Percentiles rank a stretch among this genome's conserved stretches.
Evolutionary conservation across 768 basidiomycete genomes (phyloP).

Genomic region (Myochromella boudieri): DNA sequence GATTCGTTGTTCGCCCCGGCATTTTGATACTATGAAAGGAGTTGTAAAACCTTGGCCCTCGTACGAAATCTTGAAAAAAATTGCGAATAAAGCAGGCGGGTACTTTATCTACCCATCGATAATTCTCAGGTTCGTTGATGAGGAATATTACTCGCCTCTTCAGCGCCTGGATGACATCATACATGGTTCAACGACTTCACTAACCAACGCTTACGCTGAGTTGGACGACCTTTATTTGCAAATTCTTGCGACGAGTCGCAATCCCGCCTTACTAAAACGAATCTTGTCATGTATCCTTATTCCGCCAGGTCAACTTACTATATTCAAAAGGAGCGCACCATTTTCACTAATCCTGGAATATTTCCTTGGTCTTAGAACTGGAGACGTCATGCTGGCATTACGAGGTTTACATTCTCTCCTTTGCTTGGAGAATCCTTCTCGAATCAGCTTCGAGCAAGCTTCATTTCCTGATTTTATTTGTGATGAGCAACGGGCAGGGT

Average conservation of each 20-base stretch:
- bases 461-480: not conserved
- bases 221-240: not conserved
- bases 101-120: too few relatives aligned
- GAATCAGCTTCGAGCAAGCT: not conserved
- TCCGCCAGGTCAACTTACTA: too few relatives aligned
- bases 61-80: not conserved
- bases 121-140: not conserved
- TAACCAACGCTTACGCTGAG: not conserved
- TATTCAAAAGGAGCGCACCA: not conserved
- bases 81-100: not conserved
- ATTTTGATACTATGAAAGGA: not conserved
- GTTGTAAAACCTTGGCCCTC: not conserved
- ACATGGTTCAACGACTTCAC: not conserved
- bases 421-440: not conserved
- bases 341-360: not conserved
- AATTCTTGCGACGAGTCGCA: not conserved
- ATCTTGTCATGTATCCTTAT: conserved; percentile 2
- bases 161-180: not conserved
- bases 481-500: not conserved
- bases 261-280: not conserved
- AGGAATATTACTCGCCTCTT: not conserved
- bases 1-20: not conserved
- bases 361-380: not conserved
- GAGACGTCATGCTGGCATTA: not conserved
- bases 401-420: not conserved